Evolutionary conservation across 2,329 filamentous ascomycete species (phyloP).

Genomic region (Talaromyces sp.): DNA sequence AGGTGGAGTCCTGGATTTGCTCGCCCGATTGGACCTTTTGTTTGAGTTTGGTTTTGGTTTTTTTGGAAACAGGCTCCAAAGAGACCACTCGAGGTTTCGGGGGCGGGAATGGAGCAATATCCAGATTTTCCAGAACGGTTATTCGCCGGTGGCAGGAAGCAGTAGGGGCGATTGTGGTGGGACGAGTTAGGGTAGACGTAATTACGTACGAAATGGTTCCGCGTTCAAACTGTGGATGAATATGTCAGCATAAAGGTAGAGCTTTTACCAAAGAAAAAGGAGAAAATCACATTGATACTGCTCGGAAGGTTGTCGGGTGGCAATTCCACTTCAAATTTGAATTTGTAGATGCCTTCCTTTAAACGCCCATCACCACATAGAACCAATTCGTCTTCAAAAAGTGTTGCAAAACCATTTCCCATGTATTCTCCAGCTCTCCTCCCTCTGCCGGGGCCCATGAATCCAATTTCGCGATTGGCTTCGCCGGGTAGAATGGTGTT

Average conservation of each 20-base stretch:
- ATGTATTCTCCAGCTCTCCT: conserved; percentile 50
- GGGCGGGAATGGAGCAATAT: conserved; percentile 68
- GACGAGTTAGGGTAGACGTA: conserved; percentile 81
- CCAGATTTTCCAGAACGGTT: conserved; percentile 72
- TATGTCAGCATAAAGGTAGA: conserved; percentile 5
- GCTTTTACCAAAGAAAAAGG: conserved; percentile 1
- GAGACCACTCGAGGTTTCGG: conserved; percentile 80
- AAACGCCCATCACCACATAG: conserved; percentile 60
- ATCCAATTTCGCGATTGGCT: conserved; percentile 43
- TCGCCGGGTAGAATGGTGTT: conserved; percentile 55
- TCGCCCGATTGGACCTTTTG: conserved; percentile 42
- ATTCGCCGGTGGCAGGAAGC: conserved; percentile 76
- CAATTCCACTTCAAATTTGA: conserved; percentile 59
- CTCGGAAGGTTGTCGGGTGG: conserved; percentile 61
- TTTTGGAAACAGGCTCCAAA: conserved; percentile 76
- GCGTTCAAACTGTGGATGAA: conserved; percentile 70
- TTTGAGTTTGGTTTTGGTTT: conserved; percentile 54
- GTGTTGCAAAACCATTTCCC: conserved; percentile 59
- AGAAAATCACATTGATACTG: conserved; percentile 79
- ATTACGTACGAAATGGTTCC: conserved; percentile 90
- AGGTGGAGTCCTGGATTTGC: conserved; percentile 38
- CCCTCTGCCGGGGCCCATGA: conserved; percentile 51
- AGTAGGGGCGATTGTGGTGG: conserved; percentile 77
- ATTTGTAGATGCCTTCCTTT: conserved; percentile 60
- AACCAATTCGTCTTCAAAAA: conserved; percentile 61